Conservation (phyloP, 78 protist species). For the Dictyostelium capitatum region DNA sequence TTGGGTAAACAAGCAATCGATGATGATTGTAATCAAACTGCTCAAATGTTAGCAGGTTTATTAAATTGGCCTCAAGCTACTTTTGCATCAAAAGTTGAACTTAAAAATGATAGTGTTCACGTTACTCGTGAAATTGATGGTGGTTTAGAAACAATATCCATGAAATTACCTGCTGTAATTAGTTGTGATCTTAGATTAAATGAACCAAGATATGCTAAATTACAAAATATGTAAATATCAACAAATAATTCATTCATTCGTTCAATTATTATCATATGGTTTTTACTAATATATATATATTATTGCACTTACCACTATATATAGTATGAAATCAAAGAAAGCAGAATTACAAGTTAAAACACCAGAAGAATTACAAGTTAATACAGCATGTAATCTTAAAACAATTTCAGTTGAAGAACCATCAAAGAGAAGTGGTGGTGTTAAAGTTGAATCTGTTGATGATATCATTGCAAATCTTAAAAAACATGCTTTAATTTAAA, state of each 20-base stretch:
- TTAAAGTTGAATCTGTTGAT: constrained; percentile 55
- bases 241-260: too few relatives aligned
- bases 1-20: constrained; percentile 98
- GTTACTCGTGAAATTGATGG: constrained; percentile 97
- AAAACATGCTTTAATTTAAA: constrained; percentile 66
- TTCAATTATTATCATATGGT: too few relatives aligned
- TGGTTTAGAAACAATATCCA: constrained; percentile 93
- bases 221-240: constrained; percentile 95
- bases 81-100: constrained; percentile 92
- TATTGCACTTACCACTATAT: too few relatives aligned
- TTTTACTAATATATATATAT: too few relatives aligned
- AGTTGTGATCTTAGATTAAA: constrained; percentile 96
- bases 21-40: constrained; percentile 97
- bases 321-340: constrained; percentile 93
- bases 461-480: constrained; percentile 25
- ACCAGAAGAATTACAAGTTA: constrained; percentile 91
- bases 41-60: constrained; percentile 94
- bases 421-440: constrained; percentile 78
- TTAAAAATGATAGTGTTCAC: constrained; percentile 35
- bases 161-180: constrained; percentile 96
- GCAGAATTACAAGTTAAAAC: constrained; percentile 87
- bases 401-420: constrained; percentile 81
- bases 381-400: constrained; percentile 66
- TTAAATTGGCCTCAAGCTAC: constrained; percentile 96
- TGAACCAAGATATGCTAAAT: constrained; percentile 97